Base-by-base conservation (phyloP, 202 grass and related monocot genomes). In the Digitaria exilis region DNA sequence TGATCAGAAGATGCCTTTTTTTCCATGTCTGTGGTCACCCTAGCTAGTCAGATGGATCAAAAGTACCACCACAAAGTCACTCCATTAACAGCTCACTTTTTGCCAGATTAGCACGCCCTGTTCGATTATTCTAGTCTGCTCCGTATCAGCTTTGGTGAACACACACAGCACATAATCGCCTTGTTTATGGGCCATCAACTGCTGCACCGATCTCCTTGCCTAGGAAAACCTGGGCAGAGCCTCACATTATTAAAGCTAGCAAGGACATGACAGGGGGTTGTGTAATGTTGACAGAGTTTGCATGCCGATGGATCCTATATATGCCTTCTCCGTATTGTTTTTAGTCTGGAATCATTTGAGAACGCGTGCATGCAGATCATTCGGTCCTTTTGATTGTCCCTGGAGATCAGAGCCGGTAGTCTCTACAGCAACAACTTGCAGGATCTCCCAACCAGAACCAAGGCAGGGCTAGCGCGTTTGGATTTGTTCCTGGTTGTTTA, bases 111-210 rank as follows among this genome's bases (percentile, higher is more conserved):
- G 28, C 65, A 31, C 29, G 37, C 19, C 25, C 25, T 55, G 21
- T 13, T 22, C 54, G 65, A 22, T 24, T 35, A 16, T 41, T 14
- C 22, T 43, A 34, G 5, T 31, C 32, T 59, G 51, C 75, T 25
- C 31, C 34, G 84, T 65, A 87, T 80, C 84, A 25, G 68, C 73
- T 54, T 83, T 60, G 84, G 42, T 28, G 68, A 46, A 69, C 88
- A 86, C 83, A 78, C 7, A 73, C 57, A 56, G 70, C 78, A 59
- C 88, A 79, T 7, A 60, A 75, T 83, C 79, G 13, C 67, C 8
- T 79, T 69, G 21, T 86, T 83, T 86, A 90, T 35, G 30, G 1
- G 25, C 15, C 83, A 24, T n/a, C 25, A 79, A 61, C 74, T 1
- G 50, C 15, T 19, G 71, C 73, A 2, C 39, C 71, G 67, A 90